Evolutionary conservation across 1,284 basidiomycete species (phyloP), one percentile per base, ranked within the genome.

Genomic region (Pseudozyma hubeiensis): DNA sequence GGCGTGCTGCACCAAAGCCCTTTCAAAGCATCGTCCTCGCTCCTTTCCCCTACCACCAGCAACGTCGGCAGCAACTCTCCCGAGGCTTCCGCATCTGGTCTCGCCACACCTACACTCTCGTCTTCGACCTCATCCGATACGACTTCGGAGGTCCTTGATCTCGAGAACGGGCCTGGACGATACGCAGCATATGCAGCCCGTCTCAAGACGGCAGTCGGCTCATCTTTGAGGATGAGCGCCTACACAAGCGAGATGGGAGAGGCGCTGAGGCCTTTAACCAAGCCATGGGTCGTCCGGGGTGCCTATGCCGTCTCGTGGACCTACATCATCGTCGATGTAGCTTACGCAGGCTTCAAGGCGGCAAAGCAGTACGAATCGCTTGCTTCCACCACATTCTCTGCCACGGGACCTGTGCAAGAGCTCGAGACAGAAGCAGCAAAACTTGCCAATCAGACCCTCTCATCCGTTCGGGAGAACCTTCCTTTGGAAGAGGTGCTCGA

Each of bases 191-290:
- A 81, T 49, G 64, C 74, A 0, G 71, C 70, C 53, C 79, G 81
- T 0, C 59, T 83, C 31, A 72, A 80, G 41, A 83, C 81, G 11
- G 67, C 80, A 35, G 55, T 79, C 16, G 31, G 62, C 11, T 53
- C 81, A 16, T 63, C 67, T 4, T 67, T 70, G 2, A 67, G 81
- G 7, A 82, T 80, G 41, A 64, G 78, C 8, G 82, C 75, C 17
- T 85, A 91, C 89, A 93, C 92, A 24, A 92, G 91, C 85, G 94
- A 97, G 82, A 87, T 97, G 35, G 94, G 94, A 61, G 94, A 97
- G 85, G 92, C 93, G 0, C 94, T 97, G 85, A 88, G 94, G 33
- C 94, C 94, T 1, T 89, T 96, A 40, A 92, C 95, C 4, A 89
- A 89, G 16, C 92, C 93, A 0, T 88, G 86, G 75, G 78, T 93